Conservation (phyloP, 768 basidiomycete genomes). For the Crepidotus variabilis region DNA sequence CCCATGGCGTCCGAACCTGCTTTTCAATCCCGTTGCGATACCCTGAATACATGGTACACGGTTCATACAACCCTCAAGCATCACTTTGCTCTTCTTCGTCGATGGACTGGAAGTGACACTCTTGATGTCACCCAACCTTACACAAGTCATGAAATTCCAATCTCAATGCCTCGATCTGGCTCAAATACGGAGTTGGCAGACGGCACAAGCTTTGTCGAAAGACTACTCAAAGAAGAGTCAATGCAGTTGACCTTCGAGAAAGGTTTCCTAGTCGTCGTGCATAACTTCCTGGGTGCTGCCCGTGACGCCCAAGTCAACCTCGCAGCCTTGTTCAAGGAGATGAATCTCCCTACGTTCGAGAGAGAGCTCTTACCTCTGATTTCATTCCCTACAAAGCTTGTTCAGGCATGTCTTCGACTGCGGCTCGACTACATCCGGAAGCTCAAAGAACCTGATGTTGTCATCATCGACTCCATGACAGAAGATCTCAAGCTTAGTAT, state of each 20-base stretch:
- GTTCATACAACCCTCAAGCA: slow-evolving; percentile 80
- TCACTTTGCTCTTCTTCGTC: slow-evolving; percentile 75
- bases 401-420: slow-evolving; percentile 86
- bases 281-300: slow-evolving; percentile 79
- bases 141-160: slow-evolving; percentile 56
- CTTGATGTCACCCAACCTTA: slow-evolving; percentile 84
- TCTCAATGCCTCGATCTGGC: slow-evolving; percentile 23
- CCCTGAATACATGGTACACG: slow-evolving; percentile 90
- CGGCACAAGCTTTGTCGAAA: slow-evolving; percentile 87
- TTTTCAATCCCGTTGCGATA: slow-evolving; percentile 83
- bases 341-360: slow-evolving; percentile 91
- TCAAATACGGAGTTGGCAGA: slow-evolving; percentile 47
- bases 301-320: slow-evolving; percentile 85
- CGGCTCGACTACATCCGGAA: slow-evolving; percentile 87
- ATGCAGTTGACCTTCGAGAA: slow-evolving; percentile 93
- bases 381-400: slow-evolving; percentile 93
- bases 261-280: slow-evolving; percentile 82
- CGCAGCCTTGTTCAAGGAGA: slow-evolving; percentile 69
- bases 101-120: slow-evolving; percentile 92
- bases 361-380: slow-evolving; percentile 87
- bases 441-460: slow-evolving; percentile 80
- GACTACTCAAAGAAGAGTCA: slow-evolving; percentile 93
- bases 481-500: slow-evolving; percentile 91
- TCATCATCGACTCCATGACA: slow-evolving; percentile 92
- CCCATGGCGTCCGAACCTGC: slow-evolving; percentile 57